Base-by-base conservation (phyloP, 2,329 filamentous ascomycete genomes). In the Claviceps spartinae region DNA sequence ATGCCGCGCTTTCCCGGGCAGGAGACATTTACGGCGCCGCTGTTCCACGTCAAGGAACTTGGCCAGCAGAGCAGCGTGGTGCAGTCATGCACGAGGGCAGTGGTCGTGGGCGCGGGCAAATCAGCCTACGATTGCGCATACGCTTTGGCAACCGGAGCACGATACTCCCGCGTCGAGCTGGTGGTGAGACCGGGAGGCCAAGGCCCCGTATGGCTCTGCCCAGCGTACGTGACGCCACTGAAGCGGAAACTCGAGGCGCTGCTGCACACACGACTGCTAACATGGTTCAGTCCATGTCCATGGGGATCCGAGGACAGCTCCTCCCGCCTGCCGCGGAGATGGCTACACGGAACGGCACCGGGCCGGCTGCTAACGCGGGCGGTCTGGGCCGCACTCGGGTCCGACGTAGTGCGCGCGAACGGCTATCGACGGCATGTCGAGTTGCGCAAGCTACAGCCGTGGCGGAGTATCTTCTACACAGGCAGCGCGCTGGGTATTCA, bases 221-320 rank as follows among this genome's bases (percentile, higher is more conserved):
- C 76, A 0, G 63, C 73, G 0, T 77, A 77, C 52, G 78, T 85
- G 16, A 83, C 81, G 0, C 80, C 80, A 0, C 61, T 83, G 45
- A 79, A 79, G 61, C 73, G 71, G 46, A 75, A 74, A 65, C 65
- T 85, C 0, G 82, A 86, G 59, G 76, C 79, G 56, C 67, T 86
- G 0, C 50, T 63, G 0, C 59, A 56, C 24, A 60, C 76, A 0
- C 75, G 83, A 0, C 73, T 81, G 55, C 65, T 85, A 56, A 79
- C 76, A 0, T 85, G 79, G 76, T 76, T 86, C 60, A 78, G 73
- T 20, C 82, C 83, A 0, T 85, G 81, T 56, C 73, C 80, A 1
- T 86, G 80, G 78, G 81, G 78, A 1, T 65, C 68, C 2, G 74
- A 71, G 9, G 77, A 78, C 54, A 78, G 77, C 1, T 77, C 72